Conservation (phyloP, 73 alveolate genomes). For the Paramecium primaurelia region DNA sequence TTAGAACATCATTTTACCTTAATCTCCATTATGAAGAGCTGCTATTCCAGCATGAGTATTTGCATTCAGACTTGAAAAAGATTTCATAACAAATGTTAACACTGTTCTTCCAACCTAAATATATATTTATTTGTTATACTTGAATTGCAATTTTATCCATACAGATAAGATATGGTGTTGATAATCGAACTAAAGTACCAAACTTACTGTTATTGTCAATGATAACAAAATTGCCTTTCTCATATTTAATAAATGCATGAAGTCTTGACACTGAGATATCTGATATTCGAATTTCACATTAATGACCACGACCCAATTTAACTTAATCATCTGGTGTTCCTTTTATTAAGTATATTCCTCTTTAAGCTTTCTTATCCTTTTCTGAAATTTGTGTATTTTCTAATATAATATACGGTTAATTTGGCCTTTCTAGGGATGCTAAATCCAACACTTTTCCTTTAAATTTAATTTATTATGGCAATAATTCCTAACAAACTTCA, state of each 20-base stretch:
- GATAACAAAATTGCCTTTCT: conserved; percentile 54
- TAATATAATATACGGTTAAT: conserved; percentile 70
- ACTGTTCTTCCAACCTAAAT: conserved; percentile 64
- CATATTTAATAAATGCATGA: conserved; percentile 67
- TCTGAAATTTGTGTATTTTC: conserved; percentile 64
- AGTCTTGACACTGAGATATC: conserved; percentile 73
- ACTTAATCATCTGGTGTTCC: conserved; percentile 46
- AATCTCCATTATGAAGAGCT: neutral
- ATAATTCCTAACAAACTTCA: conserved; percentile 82
- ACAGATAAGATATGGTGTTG: conserved; percentile 36
- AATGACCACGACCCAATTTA: conserved; percentile 76
- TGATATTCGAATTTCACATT: conserved; percentile 79
- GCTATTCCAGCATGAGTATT: neutral
- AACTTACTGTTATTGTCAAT: conserved; percentile 59
- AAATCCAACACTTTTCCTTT: conserved; percentile 68
- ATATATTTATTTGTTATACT: neutral
- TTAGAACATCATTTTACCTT: neutral
- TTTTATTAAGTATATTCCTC: conserved; percentile 73
- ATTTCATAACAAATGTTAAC: conserved; percentile 54
- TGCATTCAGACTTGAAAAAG: neutral
- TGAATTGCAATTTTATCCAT: conserved; percentile 51
- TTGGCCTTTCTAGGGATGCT: conserved; percentile 67
- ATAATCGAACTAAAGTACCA: conserved; percentile 59
- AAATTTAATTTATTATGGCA: conserved; percentile 72
- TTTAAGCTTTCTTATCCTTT: conserved; percentile 69